phyloP scores from a whole-genome alignment of 768 basidiomycete genomes.

The Tulasnella calospora region DNA sequence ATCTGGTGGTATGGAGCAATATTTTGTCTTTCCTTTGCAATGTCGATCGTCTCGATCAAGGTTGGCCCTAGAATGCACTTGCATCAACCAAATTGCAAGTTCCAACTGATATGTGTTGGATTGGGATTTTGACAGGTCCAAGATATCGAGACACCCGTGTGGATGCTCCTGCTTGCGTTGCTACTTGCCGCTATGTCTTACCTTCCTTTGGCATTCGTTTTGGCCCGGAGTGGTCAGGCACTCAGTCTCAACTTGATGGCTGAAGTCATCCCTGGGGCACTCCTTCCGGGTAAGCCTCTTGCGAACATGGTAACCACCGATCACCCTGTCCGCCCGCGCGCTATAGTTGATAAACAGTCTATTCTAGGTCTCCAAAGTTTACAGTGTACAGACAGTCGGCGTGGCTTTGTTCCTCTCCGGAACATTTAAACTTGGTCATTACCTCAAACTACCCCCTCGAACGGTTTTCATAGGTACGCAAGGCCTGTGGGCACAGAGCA shows the following conservation, averaged over 20 bases:
- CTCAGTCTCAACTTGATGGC: constrained; percentile 43
- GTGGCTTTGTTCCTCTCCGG: constrained; percentile 34
- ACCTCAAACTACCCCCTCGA: constrained; percentile 48
- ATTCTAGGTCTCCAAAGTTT: constrained; percentile 41
- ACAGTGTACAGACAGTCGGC: constrained; percentile 35
- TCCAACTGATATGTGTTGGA: neutral
- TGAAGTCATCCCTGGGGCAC: constrained; percentile 43
- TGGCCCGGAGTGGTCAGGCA: constrained; percentile 39
- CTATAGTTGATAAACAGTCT: too few relatives aligned
- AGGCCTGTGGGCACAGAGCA: constrained; percentile 34
- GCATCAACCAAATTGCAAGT: neutral
- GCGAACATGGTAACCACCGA: constrained; percentile 41
- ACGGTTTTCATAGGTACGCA: constrained; percentile 41
- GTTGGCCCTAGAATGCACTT: constrained; percentile 38
- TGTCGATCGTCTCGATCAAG: constrained; percentile 39
- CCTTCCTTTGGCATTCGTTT: constrained; percentile 44
- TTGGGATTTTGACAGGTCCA: constrained; percentile 39
- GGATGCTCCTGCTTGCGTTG: constrained; percentile 40
- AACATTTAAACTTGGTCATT: constrained; percentile 44
- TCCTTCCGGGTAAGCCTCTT: constrained; percentile 42
- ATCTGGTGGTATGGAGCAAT: constrained; percentile 43
- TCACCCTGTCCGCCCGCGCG: neutral
- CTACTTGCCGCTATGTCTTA: constrained; percentile 40
- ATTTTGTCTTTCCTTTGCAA: constrained; percentile 37
- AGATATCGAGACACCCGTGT: constrained; percentile 57